Conservation (phyloP, 2,329 filamentous ascomycete genomes). For the Stenocarpella maydis region DNA sequence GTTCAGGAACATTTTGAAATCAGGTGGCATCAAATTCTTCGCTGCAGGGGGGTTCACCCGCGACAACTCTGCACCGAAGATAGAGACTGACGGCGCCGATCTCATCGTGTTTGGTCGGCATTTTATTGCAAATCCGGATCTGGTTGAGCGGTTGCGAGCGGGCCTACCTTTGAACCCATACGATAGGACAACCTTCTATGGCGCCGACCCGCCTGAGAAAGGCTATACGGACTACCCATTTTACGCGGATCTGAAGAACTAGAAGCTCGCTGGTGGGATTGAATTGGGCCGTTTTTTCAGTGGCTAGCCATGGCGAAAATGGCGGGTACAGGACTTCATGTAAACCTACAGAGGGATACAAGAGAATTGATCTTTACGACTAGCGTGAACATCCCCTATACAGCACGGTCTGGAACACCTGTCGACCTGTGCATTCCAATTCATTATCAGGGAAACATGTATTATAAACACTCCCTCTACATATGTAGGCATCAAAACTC, state of each 20-base stretch:
- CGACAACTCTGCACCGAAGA: constrained; percentile 50
- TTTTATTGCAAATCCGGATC: constrained; percentile 59
- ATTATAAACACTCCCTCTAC: too few relatives aligned
- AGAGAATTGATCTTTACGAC: background rate
- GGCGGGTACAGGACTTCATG: too few relatives aligned
- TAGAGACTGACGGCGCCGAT: constrained; percentile 52
- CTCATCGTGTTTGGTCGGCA: constrained; percentile 56
- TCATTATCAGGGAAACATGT: too few relatives aligned
- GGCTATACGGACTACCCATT: constrained; percentile 51
- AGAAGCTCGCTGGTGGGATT: background rate
- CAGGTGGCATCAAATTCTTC: constrained; percentile 53
- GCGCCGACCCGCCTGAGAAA: constrained; percentile 38
- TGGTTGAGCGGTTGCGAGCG: constrained; percentile 53
- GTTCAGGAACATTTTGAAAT: constrained; percentile 51
- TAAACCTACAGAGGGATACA: background rate
- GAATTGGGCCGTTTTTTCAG: too few relatives aligned
- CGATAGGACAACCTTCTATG: constrained; percentile 56
- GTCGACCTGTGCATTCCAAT: too few relatives aligned
- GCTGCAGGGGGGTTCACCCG: constrained; percentile 57
- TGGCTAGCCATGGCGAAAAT: background rate
- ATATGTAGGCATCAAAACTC: too few relatives aligned
- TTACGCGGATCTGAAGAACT: constrained; percentile 37
- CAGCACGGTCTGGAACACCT: too few relatives aligned
- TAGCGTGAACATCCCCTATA: too few relatives aligned
- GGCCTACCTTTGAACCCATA: constrained; percentile 53